These are phyloP conservation scores for Cutaneotrichosporon cyanovorans DNA, from an alignment of 1,284 basidiomycete species.

Conservation along the genomic window DNA sequence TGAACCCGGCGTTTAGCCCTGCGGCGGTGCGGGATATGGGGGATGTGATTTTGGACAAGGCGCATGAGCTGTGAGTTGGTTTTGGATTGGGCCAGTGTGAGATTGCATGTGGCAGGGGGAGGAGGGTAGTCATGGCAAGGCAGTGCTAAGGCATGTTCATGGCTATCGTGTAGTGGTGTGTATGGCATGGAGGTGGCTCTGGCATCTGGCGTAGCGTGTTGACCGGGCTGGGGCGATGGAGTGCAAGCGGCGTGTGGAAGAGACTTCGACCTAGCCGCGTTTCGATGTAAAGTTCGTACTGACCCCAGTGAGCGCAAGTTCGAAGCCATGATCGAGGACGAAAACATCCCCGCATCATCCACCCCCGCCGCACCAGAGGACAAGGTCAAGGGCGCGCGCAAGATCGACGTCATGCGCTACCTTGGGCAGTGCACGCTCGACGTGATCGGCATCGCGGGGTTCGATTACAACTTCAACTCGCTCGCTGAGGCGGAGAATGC, in stretches of 20 bases:
- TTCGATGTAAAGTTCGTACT: too few relatives aligned
- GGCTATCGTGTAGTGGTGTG: too few relatives aligned
- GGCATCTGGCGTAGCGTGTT: too few relatives aligned
- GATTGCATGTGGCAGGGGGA: too few relatives aligned
- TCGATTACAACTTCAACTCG: constrained; percentile 53
- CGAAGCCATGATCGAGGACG: constrained; percentile 59
- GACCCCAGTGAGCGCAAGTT: constrained; percentile 44
- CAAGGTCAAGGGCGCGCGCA: constrained; percentile 9
- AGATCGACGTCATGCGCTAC: constrained; percentile 55
- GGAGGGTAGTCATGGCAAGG: too few relatives aligned
- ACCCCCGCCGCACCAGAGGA: constrained; percentile 12
- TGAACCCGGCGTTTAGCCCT: constrained; percentile 47
- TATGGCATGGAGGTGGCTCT: too few relatives aligned
- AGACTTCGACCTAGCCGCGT: too few relatives aligned
- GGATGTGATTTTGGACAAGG: constrained; percentile 60
- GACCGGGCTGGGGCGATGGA: too few relatives aligned
- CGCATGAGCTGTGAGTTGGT: constrained; percentile 52
- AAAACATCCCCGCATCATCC: constrained; percentile 28
- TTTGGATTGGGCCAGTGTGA: too few relatives aligned
- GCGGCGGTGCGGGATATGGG: constrained; percentile 44
- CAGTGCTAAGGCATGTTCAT: too few relatives aligned
- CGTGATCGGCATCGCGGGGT: constrained; percentile 60
- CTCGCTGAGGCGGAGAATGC: constrained; percentile 24
- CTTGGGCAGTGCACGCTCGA: constrained; percentile 58
- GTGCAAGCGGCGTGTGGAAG: too few relatives aligned